A percentile compares a stretch with the other conserved stretches of the same genome.
phyloP scores from a whole-genome alignment of 768 basidiomycete species.

The Boletus reticuloceps region DNA sequence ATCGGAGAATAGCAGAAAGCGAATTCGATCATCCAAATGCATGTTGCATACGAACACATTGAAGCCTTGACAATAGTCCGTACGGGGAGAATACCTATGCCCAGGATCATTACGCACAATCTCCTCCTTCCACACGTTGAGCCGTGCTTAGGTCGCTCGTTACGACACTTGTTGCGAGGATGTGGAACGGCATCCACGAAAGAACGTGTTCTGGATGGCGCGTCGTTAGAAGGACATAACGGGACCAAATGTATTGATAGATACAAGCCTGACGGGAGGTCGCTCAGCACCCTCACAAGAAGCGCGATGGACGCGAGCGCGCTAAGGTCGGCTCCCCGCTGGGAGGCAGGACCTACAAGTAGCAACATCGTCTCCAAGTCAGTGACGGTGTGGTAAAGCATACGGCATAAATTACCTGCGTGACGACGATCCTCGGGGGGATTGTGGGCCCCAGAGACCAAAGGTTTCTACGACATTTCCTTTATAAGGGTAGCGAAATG shows the following conservation, averaged over 20 bases:
- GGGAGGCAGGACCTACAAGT: constrained; percentile 35
- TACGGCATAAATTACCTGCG: constrained; percentile 31
- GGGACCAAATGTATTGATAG: neutral
- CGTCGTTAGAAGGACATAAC: constrained; percentile 10
- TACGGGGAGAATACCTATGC: constrained; percentile 8
- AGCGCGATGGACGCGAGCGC: constrained; percentile 73
- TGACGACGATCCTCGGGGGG: constrained; percentile 29
- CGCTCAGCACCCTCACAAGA: constrained; percentile 59
- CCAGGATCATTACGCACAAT: constrained; percentile 18
- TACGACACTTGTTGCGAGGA: constrained; percentile 72
- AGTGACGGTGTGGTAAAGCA: constrained; percentile 5
- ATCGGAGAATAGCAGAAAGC: neutral
- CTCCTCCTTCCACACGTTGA: constrained; percentile 59
- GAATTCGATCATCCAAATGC: constrained; percentile 7
- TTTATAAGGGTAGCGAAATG: constrained; percentile 31
- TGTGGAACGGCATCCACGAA: constrained; percentile 56
- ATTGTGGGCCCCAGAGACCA: constrained; percentile 32
- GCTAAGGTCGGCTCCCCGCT: constrained; percentile 47
- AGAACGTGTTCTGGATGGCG: constrained; percentile 25
- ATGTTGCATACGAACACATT: constrained; percentile 15
- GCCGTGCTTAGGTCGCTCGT: constrained; percentile 72
- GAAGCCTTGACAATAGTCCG: constrained; percentile 1
- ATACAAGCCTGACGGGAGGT: constrained; percentile 51
- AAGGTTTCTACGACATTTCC: constrained; percentile 13
- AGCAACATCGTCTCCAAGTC: constrained; percentile 7